A percentile compares a stretch with the other conserved stretches of the same genome.
Conservation (phyloP, 2,329 filamentous ascomycete genomes). For the Phialemonium atrogriseum region DNA sequence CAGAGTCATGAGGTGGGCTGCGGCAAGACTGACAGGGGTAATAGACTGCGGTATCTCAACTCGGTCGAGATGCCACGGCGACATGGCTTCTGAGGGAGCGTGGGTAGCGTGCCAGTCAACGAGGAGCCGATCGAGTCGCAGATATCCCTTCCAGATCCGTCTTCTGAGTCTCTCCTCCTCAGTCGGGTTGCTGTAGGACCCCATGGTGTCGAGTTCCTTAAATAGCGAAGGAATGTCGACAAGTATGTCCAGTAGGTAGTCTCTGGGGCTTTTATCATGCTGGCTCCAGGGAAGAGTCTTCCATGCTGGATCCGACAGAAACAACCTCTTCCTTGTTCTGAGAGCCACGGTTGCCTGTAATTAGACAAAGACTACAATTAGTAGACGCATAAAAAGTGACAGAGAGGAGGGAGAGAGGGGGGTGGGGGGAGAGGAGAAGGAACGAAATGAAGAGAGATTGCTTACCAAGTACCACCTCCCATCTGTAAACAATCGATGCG, state of each 20-base stretch:
- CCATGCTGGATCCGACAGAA: conserved; percentile 1
- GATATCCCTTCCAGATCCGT: neutral
- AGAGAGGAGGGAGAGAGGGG: no score
- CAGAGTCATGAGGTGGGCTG: no score
- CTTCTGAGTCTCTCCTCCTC: conserved; percentile 1
- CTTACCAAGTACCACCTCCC: conserved; percentile 2
- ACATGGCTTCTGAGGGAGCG: no score
- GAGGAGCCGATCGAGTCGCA: no score
- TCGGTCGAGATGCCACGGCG: no score
- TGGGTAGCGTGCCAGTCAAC: no score
- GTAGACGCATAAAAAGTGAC: no score
- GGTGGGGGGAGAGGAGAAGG: no score
- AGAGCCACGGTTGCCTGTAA: conserved; percentile 3
- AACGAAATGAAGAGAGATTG: no score
- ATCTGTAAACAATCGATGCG: conserved; percentile 2
- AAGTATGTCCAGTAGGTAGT: conserved; percentile 1
- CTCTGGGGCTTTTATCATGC: neutral
- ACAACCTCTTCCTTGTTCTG: conserved; percentile 2
- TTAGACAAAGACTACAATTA: no score
- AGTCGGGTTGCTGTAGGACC: neutral
- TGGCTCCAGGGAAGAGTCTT: conserved; percentile 1
- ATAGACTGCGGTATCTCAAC: no score
- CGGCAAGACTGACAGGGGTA: no score
- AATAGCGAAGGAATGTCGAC: conserved; percentile 1
- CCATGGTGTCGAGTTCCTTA: neutral